phyloP scores from a whole-genome alignment of 225 moss, liverwort and hornwort genomes.

The Pleurozium schreberi region DNA sequence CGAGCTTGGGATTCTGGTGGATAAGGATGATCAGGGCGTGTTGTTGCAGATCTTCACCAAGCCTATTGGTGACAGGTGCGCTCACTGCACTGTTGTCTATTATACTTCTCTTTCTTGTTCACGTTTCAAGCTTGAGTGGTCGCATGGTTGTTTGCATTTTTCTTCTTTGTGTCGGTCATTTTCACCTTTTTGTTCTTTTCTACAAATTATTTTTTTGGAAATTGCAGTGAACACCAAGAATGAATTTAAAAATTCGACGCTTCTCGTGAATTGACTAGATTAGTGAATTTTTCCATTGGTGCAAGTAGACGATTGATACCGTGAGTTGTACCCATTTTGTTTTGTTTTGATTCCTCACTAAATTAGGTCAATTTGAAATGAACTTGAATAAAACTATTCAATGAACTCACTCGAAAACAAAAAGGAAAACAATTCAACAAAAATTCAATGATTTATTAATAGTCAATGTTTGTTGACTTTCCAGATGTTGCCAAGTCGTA shows the following conservation, averaged over 20 bases:
- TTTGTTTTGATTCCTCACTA: too few species aligned
- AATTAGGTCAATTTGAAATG: background rate
- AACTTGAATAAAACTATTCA: too few species aligned
- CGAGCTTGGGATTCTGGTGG: conserved; percentile 83
- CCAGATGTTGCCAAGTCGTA: background rate
- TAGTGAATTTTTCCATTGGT: background rate
- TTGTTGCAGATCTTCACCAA: conserved; percentile 84
- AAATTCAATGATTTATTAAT: background rate
- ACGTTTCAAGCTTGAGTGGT: background rate
- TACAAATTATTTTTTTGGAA: background rate
- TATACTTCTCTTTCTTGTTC: background rate
- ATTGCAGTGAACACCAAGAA: background rate
- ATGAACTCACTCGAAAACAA: too few species aligned
- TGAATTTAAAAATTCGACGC: too few species aligned
- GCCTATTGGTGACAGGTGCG: conserved; percentile 82
- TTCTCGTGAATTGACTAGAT: background rate
- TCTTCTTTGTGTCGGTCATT: background rate
- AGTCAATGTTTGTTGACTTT: background rate
- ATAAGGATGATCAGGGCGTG: conserved; percentile 75
- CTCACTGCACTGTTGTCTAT: background rate
- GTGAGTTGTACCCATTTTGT: background rate
- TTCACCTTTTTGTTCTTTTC: background rate
- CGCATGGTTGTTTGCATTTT: background rate
- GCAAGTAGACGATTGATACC: background rate
- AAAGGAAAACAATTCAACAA: background rate